Evolutionary conservation across 805 yeast genomes (phyloP).

Genomic region (Pichia manshurica): DNA sequence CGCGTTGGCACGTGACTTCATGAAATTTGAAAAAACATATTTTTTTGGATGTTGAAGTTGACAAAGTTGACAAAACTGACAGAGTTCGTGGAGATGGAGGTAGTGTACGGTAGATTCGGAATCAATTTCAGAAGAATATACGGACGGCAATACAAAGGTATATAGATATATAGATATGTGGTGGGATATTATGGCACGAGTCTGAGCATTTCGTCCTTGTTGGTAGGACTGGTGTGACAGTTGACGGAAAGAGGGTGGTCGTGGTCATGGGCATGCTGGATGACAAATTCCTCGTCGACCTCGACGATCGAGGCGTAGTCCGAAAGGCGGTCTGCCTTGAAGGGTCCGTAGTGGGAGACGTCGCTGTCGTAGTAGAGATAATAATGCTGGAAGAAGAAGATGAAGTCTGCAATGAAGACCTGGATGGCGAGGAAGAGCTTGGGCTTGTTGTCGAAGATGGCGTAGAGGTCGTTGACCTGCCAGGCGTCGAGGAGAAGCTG

Average conservation of each 20-base stretch:
- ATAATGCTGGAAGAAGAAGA: constrained; percentile 32
- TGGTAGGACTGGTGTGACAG: constrained; percentile 17
- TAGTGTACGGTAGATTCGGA: too few species aligned
- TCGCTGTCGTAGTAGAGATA: constrained; percentile 26
- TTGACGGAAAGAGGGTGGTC: constrained; percentile 18
- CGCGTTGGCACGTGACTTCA: constrained; percentile 16
- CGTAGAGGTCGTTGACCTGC: constrained; percentile 19
- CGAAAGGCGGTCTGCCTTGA: constrained; percentile 11
- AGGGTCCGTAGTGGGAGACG: constrained; percentile 19
- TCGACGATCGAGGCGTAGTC: constrained; percentile 21
- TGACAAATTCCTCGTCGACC: constrained; percentile 30
- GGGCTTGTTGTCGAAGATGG: constrained; percentile 29
- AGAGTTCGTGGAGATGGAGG: too few species aligned
- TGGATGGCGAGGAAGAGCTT: constrained; percentile 29
- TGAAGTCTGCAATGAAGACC: constrained; percentile 26
- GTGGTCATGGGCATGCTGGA: constrained; percentile 31
- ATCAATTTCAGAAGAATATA: too few species aligned
- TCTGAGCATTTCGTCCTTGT: constrained; percentile 26
- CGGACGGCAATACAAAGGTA: too few species aligned
- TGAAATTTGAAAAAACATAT: too few species aligned
- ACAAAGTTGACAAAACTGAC: too few species aligned
- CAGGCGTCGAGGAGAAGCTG: constrained; percentile 30
- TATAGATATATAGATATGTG: too few species aligned
- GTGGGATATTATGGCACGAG: constrained; percentile 4
- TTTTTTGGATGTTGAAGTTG: too few species aligned